A percentile compares a stretch with the other conserved stretches of the same genome.
These are phyloP conservation scores for Ophiostoma sp. DNA, from an alignment of 2,329 filamentous ascomycete species.

Conservation along the genomic window DNA sequence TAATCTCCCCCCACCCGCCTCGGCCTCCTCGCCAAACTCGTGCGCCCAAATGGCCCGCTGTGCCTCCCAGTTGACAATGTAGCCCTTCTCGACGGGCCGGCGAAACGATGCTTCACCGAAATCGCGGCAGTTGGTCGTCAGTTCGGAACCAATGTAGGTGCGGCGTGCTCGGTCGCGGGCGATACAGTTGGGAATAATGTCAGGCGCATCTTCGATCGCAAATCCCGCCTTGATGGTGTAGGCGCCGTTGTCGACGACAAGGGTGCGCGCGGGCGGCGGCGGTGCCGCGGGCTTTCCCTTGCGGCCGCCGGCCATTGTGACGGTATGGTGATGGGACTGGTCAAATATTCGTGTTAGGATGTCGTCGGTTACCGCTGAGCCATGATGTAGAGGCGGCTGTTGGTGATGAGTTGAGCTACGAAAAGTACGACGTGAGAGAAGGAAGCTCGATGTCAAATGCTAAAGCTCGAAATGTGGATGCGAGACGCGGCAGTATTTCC, in stretches of 20 bases:
- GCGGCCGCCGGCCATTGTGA: conserved; percentile 47
- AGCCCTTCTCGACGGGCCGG: conserved; percentile 90
- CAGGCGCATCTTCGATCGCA: conserved; percentile 54
- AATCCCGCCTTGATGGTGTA: conserved; percentile 90
- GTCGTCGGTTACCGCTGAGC: background rate
- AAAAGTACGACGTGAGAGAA: background rate
- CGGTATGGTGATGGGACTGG: too few relatives aligned
- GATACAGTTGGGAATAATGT: conserved; percentile 82
- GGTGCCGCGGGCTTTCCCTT: conserved; percentile 52
- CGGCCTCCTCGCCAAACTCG: conserved; percentile 59
- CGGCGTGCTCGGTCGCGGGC: conserved; percentile 78
- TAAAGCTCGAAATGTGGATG: conserved; percentile 5
- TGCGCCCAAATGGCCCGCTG: conserved; percentile 95
- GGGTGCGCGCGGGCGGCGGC: conserved; percentile 62
- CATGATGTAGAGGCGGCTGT: background rate
- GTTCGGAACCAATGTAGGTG: conserved; percentile 75
- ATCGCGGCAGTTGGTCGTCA: conserved; percentile 72
- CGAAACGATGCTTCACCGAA: conserved; percentile 87
- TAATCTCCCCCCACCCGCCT: conserved; percentile 40
- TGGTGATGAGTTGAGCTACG: background rate
- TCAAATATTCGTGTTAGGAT: too few relatives aligned
- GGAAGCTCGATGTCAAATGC: background rate
- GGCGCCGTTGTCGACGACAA: conserved; percentile 92
- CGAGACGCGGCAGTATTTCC: conserved; percentile 12
- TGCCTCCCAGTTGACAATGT: conserved; percentile 93